phyloP scores from a whole-genome alignment of 495 filamentous ascomycete species.

The Podospora australis region DNA sequence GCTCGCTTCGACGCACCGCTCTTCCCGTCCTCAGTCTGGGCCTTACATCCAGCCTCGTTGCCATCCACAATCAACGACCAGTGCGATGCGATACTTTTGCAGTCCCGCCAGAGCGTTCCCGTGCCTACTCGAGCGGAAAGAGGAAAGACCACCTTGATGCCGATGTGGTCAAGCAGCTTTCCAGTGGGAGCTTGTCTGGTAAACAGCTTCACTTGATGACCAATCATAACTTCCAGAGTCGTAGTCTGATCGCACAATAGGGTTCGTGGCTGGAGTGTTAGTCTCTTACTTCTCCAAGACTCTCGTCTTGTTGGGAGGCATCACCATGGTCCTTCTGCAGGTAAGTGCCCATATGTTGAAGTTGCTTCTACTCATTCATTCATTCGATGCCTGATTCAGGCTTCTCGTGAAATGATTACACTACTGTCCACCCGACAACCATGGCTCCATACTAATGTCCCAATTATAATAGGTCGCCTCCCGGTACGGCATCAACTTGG shows the following conservation, averaged over 20 bases:
- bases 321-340: constrained; percentile 64
- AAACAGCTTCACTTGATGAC: constrained; percentile 5
- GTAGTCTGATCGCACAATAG: constrained; percentile 25
- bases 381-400: too few relatives aligned
- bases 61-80: constrained; percentile 20
- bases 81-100: constrained; percentile 24
- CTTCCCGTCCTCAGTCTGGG: constrained; percentile 18
- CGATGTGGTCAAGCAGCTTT: constrained; percentile 58
- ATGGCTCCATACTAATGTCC: background rate
- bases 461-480: constrained; percentile 55
- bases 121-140: background rate
- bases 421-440: background rate
- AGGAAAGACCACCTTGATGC: constrained; percentile 38
- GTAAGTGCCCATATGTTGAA: constrained; percentile 37
- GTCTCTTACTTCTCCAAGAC: constrained; percentile 70
- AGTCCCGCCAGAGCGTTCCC: background rate
- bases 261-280: constrained; percentile 62
- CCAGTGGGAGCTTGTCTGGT: constrained; percentile 62
- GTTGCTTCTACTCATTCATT: background rate
- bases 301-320: constrained; percentile 63
- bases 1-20: constrained; percentile 10
- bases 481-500: constrained; percentile 64
- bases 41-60: constrained; percentile 19
- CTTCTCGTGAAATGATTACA: too few relatives aligned
- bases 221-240: background rate